Evolutionary conservation across 2,329 filamentous ascomycete species (phyloP).

Genomic region (Fusarium albidum): DNA sequence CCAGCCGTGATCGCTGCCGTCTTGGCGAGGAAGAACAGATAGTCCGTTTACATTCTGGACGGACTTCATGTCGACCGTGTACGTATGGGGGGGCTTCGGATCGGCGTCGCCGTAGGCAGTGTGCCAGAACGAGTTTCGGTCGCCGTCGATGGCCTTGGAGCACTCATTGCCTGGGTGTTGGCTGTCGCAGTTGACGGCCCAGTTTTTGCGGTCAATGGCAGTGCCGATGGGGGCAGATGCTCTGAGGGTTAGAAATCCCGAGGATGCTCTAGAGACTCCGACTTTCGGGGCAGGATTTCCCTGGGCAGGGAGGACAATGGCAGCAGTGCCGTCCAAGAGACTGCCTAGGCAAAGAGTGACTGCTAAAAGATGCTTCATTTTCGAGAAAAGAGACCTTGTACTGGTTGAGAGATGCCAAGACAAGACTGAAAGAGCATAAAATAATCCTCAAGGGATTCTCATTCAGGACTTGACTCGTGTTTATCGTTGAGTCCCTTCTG

Average conservation of each 20-base stretch:
- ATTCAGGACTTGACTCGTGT: no score
- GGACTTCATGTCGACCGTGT: slow-evolving; percentile 21
- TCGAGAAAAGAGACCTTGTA: no score
- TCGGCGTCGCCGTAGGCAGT: slow-evolving; percentile 3
- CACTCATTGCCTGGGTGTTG: slow-evolving; percentile 17
- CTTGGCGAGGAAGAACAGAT: slow-evolving; percentile 24
- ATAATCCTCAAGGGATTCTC: no score
- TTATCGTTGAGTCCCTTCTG: no score
- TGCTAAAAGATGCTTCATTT: no score
- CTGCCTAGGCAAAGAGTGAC: no score
- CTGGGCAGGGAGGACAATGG: no score
- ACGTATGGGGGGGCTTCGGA: slow-evolving; percentile 13
- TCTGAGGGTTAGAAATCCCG: not conserved
- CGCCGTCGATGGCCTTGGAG: slow-evolving; percentile 23
- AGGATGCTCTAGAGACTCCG: no score
- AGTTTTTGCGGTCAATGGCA: slow-evolving; percentile 13
- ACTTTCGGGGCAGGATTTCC: no score
- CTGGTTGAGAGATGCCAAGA: no score
- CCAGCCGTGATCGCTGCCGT: slow-evolving; percentile 1
- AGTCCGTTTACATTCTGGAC: slow-evolving; percentile 20
- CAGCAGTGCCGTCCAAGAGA: no score
- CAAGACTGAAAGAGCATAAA: no score
- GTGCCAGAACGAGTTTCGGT: slow-evolving; percentile 23
- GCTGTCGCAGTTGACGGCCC: slow-evolving; percentile 26
- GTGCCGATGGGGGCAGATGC: slow-evolving; percentile 23